Evolutionary conservation across 768 basidiomycete genomes (phyloP), one percentile per base, ranked within the genome.

Genomic region (Serendipita sp.): DNA sequence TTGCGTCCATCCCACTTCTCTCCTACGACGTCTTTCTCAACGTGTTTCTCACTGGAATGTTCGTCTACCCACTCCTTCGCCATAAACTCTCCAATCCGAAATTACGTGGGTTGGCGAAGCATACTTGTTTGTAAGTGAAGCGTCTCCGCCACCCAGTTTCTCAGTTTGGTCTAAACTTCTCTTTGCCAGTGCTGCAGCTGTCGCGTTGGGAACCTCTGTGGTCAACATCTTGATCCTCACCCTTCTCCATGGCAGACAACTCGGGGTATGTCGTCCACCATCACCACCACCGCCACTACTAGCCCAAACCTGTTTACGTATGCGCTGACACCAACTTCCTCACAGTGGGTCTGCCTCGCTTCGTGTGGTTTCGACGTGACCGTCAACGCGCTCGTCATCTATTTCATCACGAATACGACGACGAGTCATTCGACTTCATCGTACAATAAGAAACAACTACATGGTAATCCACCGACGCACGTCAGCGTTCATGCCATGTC

Each of bases 141-240:
- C 23, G 23, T 23, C 23, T 23, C 23, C 23, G 23, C 23, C 23
- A 23, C 23, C 23, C 23, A 23, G 23, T 23, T 23, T 23, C 23
- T 23, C 23, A 23, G 23, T 23, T 23, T 40, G 40, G 5, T 40
- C 40, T 5, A 0, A 8, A 31, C 48, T 52, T 52, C n/a, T 13
- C 40, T 40, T 13, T 40, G 1, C 13, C 13, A 50, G n/a, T 31
- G 55, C 55, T n/a, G 55, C 55, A n/a, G 8, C 55, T 3, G 65
- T 64, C 16, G 69, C 69, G 3, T 44, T 70, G 23, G 66, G 65
- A 16, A 70, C 68, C 18, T 70, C 69, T 27, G 66, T 66, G 33
- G 60, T 69, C 64, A 70, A 69, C 33, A 66, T 70, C 33, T 46
- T 66, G 10, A 62, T 70, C 3, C 55, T 70, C 18, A 69, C 68